Base-by-base conservation (phyloP, 768 basidiomycete species). In the Suillus occidentalis region DNA sequence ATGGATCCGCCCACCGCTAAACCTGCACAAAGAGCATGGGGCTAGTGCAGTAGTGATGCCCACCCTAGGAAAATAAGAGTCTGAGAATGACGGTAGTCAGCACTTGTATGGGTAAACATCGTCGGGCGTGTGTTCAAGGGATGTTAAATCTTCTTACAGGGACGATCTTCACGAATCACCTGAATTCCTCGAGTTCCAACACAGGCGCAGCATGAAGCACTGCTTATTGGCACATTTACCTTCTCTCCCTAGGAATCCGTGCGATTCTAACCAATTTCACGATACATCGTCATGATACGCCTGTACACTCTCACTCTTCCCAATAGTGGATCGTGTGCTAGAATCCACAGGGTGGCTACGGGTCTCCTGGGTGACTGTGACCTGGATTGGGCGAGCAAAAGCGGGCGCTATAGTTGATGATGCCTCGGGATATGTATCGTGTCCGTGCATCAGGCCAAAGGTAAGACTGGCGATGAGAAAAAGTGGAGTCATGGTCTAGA, bases 391-490 rank as follows among this genome's bases (percentile, higher is more conserved):
- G 31, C 25, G 28, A 52, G 4, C 9, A 16, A 53, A 53, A 28
- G 28, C 1, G 18, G 52, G 52, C 18, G 9, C 52, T 8, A 8
- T 1, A 9, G 18, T 5, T 18, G 28, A 18, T 10, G 50, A 18
- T 52, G 25, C 1, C 16, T 52, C 52, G 28, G 4, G 5, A 31
- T 20, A 5, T 53, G 16, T 16, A 53, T 22, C n/a, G 10, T 63
- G n/a, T 42, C 56, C n/a, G 22, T 42, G 65, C 28, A 25, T 66
- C 28, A 66, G 65, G 8, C 45, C 62, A 28, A 68, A 47, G 10
- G 53, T 62, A 31, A 69, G 31, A 20, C 69, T 65, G 43, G 66
- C 69, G 34, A 69, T 62, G 58, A 69, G 63, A 9, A 69, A 60
- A 40, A 69, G 57, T 8, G 68, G 69, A 9, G 65, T 63, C 9